These are phyloP conservation scores for Stereocaulon alpinum DNA, from an alignment of 495 filamentous ascomycete genomes.

Conservation along the genomic window DNA sequence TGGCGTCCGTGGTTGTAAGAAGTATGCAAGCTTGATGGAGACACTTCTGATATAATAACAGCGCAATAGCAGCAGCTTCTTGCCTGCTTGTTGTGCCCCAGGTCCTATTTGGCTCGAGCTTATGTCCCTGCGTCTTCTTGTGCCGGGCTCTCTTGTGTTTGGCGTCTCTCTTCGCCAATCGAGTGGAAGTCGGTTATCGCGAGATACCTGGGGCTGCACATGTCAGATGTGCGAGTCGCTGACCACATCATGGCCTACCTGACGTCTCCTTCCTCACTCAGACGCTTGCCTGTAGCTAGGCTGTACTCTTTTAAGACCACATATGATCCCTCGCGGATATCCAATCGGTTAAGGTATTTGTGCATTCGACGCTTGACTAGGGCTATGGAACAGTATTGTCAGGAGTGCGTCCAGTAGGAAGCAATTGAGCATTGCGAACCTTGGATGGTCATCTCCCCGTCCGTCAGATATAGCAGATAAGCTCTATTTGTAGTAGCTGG, in stretches of 20 bases:
- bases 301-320: constrained; percentile 20
- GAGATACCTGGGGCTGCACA: constrained; percentile 15
- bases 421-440: constrained; percentile 8
- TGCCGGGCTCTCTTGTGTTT: background rate
- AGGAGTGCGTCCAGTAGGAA: background rate
- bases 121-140: background rate
- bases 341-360: constrained; percentile 8
- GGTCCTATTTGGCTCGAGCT: background rate
- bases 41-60: too few relatives aligned
- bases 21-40: too few relatives aligned
- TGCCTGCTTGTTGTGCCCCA: too few relatives aligned
- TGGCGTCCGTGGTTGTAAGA: too few relatives aligned
- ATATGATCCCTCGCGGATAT: constrained; percentile 20
- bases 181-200: constrained; percentile 20
- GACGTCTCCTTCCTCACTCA: constrained; percentile 18
- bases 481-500: constrained; percentile 1
- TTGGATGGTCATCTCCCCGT: constrained; percentile 22
- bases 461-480: constrained; percentile 19
- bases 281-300: constrained; percentile 15
- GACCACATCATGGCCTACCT: constrained; percentile 2
- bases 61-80: background rate
- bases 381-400: constrained; percentile 9
- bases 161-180: constrained; percentile 17
- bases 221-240: background rate
- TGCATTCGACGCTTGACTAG: constrained; percentile 19